Percentiles rank a stretch among this genome's conserved stretches.
These are phyloP conservation scores for Zygosaccharomyces pseudobailii DNA, from an alignment of 1,139 yeast species.

Conservation along the genomic window DNA sequence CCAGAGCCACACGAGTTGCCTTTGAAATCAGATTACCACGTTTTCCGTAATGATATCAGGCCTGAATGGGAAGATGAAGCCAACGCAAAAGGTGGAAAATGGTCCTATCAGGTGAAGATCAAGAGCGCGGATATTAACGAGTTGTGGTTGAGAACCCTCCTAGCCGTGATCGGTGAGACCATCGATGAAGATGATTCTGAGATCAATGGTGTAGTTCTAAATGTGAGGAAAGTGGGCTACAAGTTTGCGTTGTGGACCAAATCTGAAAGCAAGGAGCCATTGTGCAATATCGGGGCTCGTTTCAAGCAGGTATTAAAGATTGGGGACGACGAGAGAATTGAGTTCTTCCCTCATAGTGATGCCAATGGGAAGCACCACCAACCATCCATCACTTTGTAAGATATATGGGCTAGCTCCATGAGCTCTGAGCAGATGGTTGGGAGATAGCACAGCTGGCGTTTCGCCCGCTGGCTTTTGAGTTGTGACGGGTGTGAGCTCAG, in stretches of 20 bases:
- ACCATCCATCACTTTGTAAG: constrained; percentile 34
- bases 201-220: constrained; percentile 92
- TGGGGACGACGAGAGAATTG: constrained; percentile 32
- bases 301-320: constrained; percentile 49
- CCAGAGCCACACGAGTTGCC: constrained; percentile 93
- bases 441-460: constrained; percentile 15
- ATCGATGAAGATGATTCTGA: constrained; percentile 71
- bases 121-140: constrained; percentile 71
- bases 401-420: constrained; percentile 2
- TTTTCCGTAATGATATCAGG: constrained; percentile 88
- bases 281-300: constrained; percentile 70
- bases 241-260: constrained; percentile 94
- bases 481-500: not conserved
- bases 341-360: constrained; percentile 34
- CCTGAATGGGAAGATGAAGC: constrained; percentile 98
- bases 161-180: constrained; percentile 94
- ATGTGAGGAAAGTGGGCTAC: constrained; percentile 76
- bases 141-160: constrained; percentile 86
- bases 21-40: constrained; percentile 87
- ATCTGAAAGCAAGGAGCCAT: constrained; percentile 62
- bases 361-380: constrained; percentile 34
- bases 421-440: not conserved
- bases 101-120: constrained; percentile 76
- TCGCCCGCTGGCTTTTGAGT: constrained; percentile 12
- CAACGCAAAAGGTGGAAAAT: constrained; percentile 90